Evolutionary conservation across 768 basidiomycete genomes (phyloP).

Genomic region (Trametes maxima): DNA sequence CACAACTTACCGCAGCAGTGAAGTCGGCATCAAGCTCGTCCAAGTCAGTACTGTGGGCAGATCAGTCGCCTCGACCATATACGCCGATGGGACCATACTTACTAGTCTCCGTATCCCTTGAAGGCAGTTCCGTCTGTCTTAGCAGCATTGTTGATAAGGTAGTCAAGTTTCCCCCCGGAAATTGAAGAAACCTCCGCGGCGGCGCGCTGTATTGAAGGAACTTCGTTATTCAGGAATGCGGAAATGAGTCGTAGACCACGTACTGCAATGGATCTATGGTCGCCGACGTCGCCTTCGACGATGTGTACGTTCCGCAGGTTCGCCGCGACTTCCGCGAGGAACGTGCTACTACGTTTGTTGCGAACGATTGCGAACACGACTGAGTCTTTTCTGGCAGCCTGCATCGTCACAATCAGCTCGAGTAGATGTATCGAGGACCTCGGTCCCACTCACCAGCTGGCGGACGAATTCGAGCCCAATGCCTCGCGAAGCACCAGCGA

Average conservation of each 20-base stretch:
- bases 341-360: background rate
- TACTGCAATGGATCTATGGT: conserved; percentile 34
- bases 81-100: no score
- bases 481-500: background rate
- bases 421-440: no score
- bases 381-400: background rate
- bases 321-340: background rate
- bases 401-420: no score
- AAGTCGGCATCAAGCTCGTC: conserved; percentile 20
- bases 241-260: conserved; percentile 9
- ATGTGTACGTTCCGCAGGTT: conserved; percentile 34
- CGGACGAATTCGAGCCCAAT: background rate
- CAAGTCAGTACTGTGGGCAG: background rate
- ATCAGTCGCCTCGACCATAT: no score
- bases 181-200: conserved; percentile 27
- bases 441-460: background rate
- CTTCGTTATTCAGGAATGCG: no score
- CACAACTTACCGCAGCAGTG: conserved; percentile 9
- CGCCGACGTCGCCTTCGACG: conserved; percentile 41
- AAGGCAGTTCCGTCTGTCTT: conserved; percentile 11
- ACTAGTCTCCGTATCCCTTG: background rate
- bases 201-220: conserved; percentile 9
- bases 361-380: background rate
- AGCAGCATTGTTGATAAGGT: conserved; percentile 41
- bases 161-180: conserved; percentile 37